A percentile compares a stretch with the other conserved stretches of the same genome.
Conservation (phyloP, 208 protist species). For the Trypanosoma brucei region DNA sequence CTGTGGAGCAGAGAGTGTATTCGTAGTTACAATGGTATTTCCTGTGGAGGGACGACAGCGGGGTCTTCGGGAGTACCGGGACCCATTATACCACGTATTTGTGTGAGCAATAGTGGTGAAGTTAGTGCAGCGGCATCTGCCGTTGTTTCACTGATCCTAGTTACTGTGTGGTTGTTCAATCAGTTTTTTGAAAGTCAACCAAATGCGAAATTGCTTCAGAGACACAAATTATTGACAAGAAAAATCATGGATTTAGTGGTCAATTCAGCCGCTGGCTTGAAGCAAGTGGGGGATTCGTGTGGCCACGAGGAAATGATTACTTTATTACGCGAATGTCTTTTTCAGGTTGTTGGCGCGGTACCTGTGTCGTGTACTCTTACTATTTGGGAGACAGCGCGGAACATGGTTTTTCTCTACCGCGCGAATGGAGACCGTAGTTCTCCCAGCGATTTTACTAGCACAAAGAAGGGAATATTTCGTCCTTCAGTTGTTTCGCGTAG, state of each 20-base stretch:
- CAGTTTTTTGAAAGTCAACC: neutral
- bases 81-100: slow-evolving; percentile 15
- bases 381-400: slow-evolving; percentile 11
- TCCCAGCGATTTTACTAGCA: too few relatives aligned
- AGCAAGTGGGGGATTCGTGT: neutral
- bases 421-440: too few relatives aligned
- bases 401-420: neutral
- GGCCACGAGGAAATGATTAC: neutral
- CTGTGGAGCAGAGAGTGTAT: neutral
- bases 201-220: slow-evolving; percentile 1
- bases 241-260: slow-evolving; percentile 2
- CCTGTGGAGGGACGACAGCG: too few relatives aligned
- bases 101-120: slow-evolving; percentile 6
- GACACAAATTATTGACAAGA: slow-evolving; percentile 1
- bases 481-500: too few relatives aligned
- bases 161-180: slow-evolving; percentile 10
- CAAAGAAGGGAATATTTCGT: too few relatives aligned
- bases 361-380: slow-evolving; percentile 5
- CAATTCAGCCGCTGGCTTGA: slow-evolving; percentile 4
- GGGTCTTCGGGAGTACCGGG: too few relatives aligned
- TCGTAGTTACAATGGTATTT: too few relatives aligned
- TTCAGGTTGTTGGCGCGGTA: neutral
- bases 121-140: slow-evolving; percentile 15
- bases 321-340: slow-evolving; percentile 3
- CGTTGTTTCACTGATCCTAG: slow-evolving; percentile 16